Evolutionary conservation across 2,329 filamentous ascomycete genomes (phyloP).

Genomic region (Teratosphaeriaceae sp.): DNA sequence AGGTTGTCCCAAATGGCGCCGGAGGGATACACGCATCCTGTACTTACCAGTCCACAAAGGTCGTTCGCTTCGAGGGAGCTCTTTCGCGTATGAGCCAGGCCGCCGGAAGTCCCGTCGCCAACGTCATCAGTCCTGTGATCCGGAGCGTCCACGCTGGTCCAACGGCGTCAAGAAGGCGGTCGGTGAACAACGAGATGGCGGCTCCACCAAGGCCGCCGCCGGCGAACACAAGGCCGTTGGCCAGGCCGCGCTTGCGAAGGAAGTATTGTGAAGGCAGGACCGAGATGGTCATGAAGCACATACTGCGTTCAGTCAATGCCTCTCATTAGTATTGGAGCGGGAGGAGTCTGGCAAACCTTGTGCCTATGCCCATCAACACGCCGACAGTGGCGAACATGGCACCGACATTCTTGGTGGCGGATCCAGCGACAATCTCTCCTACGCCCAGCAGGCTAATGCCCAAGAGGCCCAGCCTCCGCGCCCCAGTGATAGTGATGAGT

Average conservation of each 20-base stretch:
- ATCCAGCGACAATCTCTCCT: conserved; percentile 44
- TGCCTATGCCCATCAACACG: conserved; percentile 40
- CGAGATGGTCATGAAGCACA: conserved; percentile 30
- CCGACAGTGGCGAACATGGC: conserved; percentile 45
- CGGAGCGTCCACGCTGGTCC: conserved; percentile 38
- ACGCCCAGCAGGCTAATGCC: conserved; percentile 47
- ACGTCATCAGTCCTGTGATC: conserved; percentile 46
- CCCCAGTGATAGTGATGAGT: conserved; percentile 45
- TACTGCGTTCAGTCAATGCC: conserved; percentile 14
- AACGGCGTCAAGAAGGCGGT: conserved; percentile 41
- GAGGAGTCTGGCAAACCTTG: not conserved
- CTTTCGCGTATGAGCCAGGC: conserved; percentile 47
- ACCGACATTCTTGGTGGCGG: conserved; percentile 39
- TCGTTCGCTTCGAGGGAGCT: conserved; percentile 26
- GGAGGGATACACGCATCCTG: too few species aligned
- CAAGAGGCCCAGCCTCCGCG: conserved; percentile 39
- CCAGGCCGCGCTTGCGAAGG: conserved; percentile 38
- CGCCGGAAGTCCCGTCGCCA: conserved; percentile 50
- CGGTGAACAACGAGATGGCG: conserved; percentile 43
- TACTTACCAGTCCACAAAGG: not conserved
- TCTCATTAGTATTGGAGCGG: not conserved
- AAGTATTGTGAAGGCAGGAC: conserved; percentile 46
- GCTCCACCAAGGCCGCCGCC: conserved; percentile 49
- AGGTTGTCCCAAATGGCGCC: too few species aligned
- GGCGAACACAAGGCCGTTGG: conserved; percentile 40